Evolutionary conservation across 2,329 filamentous ascomycete species (phyloP).

Genomic region (Beauveria sp.): DNA sequence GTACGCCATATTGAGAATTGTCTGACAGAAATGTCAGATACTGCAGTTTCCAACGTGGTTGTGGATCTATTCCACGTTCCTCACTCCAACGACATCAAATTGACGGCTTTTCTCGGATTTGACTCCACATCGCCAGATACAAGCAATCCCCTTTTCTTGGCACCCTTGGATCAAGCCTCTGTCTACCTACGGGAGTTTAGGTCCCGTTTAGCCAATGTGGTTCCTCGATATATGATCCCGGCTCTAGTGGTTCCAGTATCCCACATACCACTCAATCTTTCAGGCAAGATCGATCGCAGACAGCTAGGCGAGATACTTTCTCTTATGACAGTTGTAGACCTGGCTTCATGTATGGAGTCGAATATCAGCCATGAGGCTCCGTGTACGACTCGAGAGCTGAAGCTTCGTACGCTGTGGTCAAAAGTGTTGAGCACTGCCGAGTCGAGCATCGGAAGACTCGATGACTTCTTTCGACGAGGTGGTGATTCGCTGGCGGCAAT

Average conservation of each 20-base stretch:
- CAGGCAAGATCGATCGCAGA: not conserved
- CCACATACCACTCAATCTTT: not conserved
- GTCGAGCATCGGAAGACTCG: slow-evolving; percentile 20
- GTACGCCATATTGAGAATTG: slow-evolving; percentile 10
- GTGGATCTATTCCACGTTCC: not conserved
- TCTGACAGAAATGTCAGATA: not conserved
- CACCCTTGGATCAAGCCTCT: not conserved
- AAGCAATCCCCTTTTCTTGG: not conserved
- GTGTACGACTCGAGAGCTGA: not conserved
- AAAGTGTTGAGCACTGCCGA: slow-evolving; percentile 30
- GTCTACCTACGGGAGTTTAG: not conserved
- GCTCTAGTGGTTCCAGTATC: not conserved
- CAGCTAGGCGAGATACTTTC: not conserved
- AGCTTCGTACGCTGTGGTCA: slow-evolving; percentile 28
- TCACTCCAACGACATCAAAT: not conserved
- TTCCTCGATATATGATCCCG: not conserved
- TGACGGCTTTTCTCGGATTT: not conserved
- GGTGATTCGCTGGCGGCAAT: slow-evolving; percentile 39
- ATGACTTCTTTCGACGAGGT: slow-evolving; percentile 31
- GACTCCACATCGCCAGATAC: not conserved
- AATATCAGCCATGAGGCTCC: not conserved
- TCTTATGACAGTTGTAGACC: not conserved
- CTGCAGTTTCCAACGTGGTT: not conserved
- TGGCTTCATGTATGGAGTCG: not conserved
- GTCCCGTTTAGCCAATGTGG: not conserved